Conservation (phyloP, 305 asterid species). For the Fraxinus latifolia region DNA sequence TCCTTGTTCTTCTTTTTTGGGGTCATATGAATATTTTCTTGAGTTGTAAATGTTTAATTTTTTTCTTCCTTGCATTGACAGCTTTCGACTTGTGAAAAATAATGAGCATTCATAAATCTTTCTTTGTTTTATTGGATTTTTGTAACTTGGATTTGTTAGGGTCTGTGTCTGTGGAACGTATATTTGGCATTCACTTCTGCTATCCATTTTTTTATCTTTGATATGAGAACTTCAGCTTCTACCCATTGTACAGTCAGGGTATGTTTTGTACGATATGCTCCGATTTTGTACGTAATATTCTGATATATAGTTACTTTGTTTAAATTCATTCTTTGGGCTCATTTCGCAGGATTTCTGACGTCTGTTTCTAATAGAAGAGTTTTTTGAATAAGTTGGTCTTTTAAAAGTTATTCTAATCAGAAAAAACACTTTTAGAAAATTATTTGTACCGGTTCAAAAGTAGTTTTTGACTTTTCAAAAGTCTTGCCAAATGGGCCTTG, state of each 20-base stretch:
- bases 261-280: neutral
- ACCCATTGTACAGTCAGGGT: neutral
- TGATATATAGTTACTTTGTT: neutral
- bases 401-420: neutral
- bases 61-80: conserved; percentile 4
- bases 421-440: neutral
- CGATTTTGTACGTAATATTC: neutral
- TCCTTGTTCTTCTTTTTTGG: conserved; percentile 22
- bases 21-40: conserved; percentile 28
- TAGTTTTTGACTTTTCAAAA: neutral
- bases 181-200: neutral
- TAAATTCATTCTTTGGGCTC: neutral
- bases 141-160: neutral
- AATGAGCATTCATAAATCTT: neutral
- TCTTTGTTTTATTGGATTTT: neutral
- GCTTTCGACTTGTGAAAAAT: neutral
- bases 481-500: neutral
- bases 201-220: neutral
- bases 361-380: neutral
- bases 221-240: neutral
- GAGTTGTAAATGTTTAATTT: conserved; percentile 17
- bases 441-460: too few species aligned
- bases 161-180: neutral
- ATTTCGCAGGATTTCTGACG: neutral
- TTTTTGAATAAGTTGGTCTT: neutral